Evolutionary conservation across 2,329 filamentous ascomycete genomes (phyloP).

Genomic region (Penicillium thymicola): DNA sequence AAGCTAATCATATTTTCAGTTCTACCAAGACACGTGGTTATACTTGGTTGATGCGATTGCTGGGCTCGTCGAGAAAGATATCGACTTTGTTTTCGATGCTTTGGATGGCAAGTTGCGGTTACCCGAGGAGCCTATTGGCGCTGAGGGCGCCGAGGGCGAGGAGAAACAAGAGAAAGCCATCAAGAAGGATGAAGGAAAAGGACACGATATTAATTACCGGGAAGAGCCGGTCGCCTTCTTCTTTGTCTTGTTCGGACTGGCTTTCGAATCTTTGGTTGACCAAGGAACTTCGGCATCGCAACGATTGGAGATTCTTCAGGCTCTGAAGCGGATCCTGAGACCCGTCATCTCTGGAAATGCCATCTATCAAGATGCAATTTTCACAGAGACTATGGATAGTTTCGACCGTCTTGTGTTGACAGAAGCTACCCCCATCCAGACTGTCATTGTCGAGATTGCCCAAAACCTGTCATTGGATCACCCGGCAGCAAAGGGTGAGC

Average conservation of each 20-base stretch:
- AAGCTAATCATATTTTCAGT: constrained; percentile 43
- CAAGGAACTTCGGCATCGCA: constrained; percentile 72
- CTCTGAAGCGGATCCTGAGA: constrained; percentile 89
- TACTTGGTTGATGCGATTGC: constrained; percentile 96
- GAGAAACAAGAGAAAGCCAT: constrained; percentile 25
- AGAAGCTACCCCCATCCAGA: constrained; percentile 82
- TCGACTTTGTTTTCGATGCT: constrained; percentile 95
- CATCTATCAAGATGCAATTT: constrained; percentile 93
- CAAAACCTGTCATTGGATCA: constrained; percentile 86
- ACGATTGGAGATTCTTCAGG: constrained; percentile 81
- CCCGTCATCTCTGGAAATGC: constrained; percentile 94
- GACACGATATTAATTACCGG: constrained; percentile 88
- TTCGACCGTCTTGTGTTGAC: constrained; percentile 90
- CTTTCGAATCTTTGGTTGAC: constrained; percentile 90
- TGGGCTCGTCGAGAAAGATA: constrained; percentile 94
- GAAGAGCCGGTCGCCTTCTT: constrained; percentile 98
- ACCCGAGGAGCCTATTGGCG: constrained; percentile 27
- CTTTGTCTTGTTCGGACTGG: constrained; percentile 94
- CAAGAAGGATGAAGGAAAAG: constrained; percentile 49
- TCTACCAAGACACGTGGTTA: constrained; percentile 97
- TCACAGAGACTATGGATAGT: constrained; percentile 94
- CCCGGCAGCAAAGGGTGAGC: constrained; percentile 73
- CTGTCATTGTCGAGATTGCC: constrained; percentile 90
- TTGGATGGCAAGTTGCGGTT: constrained; percentile 71
- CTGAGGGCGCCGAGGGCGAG: not conserved